A percentile compares a stretch with the other conserved stretches of the same genome.
Conservation (phyloP, 441 rosid species). For the Geranium incanum region DNA sequence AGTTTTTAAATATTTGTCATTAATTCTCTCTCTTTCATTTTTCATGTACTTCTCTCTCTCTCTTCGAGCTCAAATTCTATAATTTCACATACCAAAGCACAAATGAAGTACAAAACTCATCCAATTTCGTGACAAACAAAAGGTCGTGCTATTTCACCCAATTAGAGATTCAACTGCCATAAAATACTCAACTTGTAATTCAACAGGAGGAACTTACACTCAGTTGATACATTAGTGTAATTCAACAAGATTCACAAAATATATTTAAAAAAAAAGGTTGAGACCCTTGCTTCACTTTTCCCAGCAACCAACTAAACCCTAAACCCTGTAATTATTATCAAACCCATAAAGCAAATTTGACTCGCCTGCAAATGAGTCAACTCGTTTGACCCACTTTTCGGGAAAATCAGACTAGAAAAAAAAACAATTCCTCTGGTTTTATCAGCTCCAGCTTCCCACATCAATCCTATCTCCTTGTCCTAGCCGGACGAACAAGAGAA, state of each 20-base stretch:
- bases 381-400: background rate
- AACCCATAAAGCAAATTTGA: background rate
- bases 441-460: constrained; percentile 23
- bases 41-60: too few relatives aligned
- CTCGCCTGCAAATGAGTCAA: background rate
- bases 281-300: background rate
- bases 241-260: background rate
- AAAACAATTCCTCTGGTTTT: background rate
- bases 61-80: too few relatives aligned
- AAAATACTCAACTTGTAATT: background rate
- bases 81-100: too few relatives aligned
- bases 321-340: background rate
- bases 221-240: background rate
- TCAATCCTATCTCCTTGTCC: background rate
- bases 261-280: background rate
- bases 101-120: too few relatives aligned
- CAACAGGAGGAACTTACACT: background rate
- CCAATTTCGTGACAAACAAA: too few relatives aligned
- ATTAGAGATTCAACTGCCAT: background rate
- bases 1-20: too few relatives aligned
- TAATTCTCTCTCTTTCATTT: too few relatives aligned
- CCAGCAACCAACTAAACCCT: background rate
- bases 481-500: background rate
- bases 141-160: too few relatives aligned
- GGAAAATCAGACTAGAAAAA: background rate